These are phyloP conservation scores for Termitomyces sp. DNA, from an alignment of 1,284 basidiomycete species.

Conservation along the genomic window DNA sequence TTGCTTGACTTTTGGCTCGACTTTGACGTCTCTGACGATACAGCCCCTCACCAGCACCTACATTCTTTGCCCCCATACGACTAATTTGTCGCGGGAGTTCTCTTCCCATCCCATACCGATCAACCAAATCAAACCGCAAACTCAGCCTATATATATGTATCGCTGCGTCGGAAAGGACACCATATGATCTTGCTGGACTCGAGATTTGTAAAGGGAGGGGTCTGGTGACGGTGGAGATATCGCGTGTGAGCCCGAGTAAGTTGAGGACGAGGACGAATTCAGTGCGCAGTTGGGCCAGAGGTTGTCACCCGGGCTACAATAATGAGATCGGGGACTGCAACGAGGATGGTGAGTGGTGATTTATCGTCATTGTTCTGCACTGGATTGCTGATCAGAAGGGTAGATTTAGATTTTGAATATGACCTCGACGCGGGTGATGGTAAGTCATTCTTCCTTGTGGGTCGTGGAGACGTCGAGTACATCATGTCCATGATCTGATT, in stretches of 20 bases:
- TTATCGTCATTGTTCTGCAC: background rate
- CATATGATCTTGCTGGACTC: constrained; percentile 28
- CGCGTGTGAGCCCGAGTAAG: constrained; percentile 23
- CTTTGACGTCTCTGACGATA: background rate
- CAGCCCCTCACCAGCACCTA: constrained; percentile 12
- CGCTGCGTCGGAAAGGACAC: constrained; percentile 27
- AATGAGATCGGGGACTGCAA: constrained; percentile 29
- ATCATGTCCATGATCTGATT: background rate
- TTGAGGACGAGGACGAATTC: constrained; percentile 24
- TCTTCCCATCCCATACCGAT: constrained; percentile 9
- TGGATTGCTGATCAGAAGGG: background rate
- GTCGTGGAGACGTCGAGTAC: background rate
- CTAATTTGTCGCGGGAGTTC: constrained; percentile 20
- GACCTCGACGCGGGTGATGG: constrained; percentile 28
- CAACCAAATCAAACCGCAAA: constrained; percentile 10
- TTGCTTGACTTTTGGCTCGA: too few relatives aligned
- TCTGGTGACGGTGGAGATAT: constrained; percentile 25
- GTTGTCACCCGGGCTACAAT: constrained; percentile 27
- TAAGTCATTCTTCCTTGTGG: constrained; percentile 6
- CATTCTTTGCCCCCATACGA: constrained; percentile 19
- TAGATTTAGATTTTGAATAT: constrained; percentile 26
- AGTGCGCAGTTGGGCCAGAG: constrained; percentile 26
- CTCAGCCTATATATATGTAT: constrained; percentile 25
- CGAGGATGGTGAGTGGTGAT: constrained; percentile 23
- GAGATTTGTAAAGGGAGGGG: constrained; percentile 20